Evolutionary conservation across 148 eudicot species (phyloP), one percentile per base, ranked within the genome.

Genomic region (Amaranthus palmeri): DNA sequence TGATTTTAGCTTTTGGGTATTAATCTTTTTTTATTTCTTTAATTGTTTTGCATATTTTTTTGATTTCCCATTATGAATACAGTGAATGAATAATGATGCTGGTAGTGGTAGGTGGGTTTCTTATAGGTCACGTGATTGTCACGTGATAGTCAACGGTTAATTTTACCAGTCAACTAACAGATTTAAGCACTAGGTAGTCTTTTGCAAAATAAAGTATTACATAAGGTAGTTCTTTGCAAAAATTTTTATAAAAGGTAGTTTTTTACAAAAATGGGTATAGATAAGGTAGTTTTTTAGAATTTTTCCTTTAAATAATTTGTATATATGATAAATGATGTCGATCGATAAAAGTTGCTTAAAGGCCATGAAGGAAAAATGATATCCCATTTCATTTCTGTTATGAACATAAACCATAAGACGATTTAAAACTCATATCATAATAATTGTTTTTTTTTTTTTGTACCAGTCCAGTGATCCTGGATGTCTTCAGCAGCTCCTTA

Each of bases 391-490:
- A 25, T 25, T 25, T 25, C 36, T 25, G 1, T 25, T 25, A 25
- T 25, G 36, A 25, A 25, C 36, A 25, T 36, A 65, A n/a, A 46
- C 40, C 25, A 41, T 42, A 18, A 17, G 14, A 64, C 3, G 13
- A 14, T 45, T 65, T 18, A 4, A 48, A 4, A 3, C 10, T 17
- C 42, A 49, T 10, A 65, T 49, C 49, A 45, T 7, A 8, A 51
- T 46, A 25, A 17, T 65, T 7, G 25, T 47, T 47, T 48, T 45
- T 47, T 47, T 48, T 45, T 47, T 75, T 82, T 60, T 25, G 36
- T 88, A 92, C 98, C 92, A 85, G 72, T 75, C 98, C 98, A 10
- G 98, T 93, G 69, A 93, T 79, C 79, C 98, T 87, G 9, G 89
- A 87, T 66, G 82, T 85, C 70, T 88, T 83, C 44, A 93, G 74